A percentile compares a stretch with the other conserved stretches of the same genome.
Evolutionary conservation across 345 rosid genomes (phyloP).

Genomic region (Anastatica hierochuntica): DNA sequence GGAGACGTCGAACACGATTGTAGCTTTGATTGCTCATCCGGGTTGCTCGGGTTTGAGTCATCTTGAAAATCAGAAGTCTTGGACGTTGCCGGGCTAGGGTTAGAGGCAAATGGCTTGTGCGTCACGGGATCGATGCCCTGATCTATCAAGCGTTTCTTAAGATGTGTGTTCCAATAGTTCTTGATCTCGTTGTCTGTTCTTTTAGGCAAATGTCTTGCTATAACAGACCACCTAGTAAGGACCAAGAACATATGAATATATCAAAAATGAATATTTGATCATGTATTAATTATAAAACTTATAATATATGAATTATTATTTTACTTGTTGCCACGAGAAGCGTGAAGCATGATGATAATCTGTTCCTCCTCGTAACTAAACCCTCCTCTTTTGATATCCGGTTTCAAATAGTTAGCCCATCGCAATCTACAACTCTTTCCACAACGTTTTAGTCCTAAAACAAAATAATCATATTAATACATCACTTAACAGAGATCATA

Average conservation of each 20-base stretch:
- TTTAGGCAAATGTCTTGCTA: conserved; percentile 51
- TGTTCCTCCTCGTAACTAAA: conserved; percentile 34
- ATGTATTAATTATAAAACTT: too few relatives aligned
- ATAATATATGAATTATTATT: too few relatives aligned
- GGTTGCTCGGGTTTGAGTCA: neutral
- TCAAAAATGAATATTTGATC: too few relatives aligned
- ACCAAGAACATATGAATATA: too few relatives aligned
- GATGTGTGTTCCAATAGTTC: conserved; percentile 59
- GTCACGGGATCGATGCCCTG: conserved; percentile 70
- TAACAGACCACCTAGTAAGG: conserved; percentile 68
- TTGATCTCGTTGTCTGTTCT: conserved; percentile 65
- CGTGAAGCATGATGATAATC: conserved; percentile 34
- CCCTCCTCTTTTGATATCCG: conserved; percentile 36
- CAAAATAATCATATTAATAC: too few relatives aligned
- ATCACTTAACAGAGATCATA: too few relatives aligned
- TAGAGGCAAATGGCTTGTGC: conserved; percentile 38
- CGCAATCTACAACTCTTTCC: conserved; percentile 43
- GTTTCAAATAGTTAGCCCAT: conserved; percentile 36
- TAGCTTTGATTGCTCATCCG: conserved; percentile 11
- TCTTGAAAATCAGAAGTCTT: neutral
- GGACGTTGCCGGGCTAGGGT: neutral
- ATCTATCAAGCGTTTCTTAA: conserved; percentile 53
- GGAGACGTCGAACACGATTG: conserved; percentile 12
- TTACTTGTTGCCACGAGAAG: conserved; percentile 37
- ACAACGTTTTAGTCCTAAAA: conserved; percentile 32